Evolutionary conservation across 2,329 filamentous ascomycete species (phyloP).

Genomic region (Colletotrichum godetiae): DNA sequence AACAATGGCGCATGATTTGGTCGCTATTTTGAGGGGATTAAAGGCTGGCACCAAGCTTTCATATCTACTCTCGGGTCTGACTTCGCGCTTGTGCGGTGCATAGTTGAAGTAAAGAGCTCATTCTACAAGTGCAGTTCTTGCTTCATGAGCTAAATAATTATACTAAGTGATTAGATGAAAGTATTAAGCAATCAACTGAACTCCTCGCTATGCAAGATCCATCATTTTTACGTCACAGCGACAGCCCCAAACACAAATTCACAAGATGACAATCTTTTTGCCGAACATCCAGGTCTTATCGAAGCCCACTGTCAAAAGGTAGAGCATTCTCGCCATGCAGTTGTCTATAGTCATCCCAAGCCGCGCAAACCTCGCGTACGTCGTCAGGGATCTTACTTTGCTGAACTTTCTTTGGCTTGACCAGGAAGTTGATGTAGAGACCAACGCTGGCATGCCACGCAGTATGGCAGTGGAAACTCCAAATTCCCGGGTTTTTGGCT

Average conservation of each 20-base stretch:
- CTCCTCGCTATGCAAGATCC: background rate
- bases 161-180: background rate
- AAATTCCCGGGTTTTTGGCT: conserved; percentile 58
- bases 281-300: background rate
- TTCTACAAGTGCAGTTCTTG: no score
- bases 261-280: background rate
- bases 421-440: conserved; percentile 25
- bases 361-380: conserved; percentile 14
- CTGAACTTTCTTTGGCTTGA: conserved; percentile 11
- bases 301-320: conserved; percentile 30
- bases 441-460: conserved; percentile 56
- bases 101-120: background rate
- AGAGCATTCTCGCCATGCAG: conserved; percentile 7
- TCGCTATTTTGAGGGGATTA: background rate
- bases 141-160: background rate
- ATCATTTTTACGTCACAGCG: background rate
- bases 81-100: background rate
- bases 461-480: conserved; percentile 60
- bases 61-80: background rate
- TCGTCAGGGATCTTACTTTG: conserved; percentile 1
- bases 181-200: background rate
- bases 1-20: background rate
- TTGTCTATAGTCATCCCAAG: conserved; percentile 14
- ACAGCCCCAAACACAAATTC: no score
- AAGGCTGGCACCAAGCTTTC: background rate